A percentile compares a stretch with the other conserved stretches of the same genome.
phyloP scores from a whole-genome alignment of 1,284 basidiomycete species.

The Lignosus rhinocerotis region DNA sequence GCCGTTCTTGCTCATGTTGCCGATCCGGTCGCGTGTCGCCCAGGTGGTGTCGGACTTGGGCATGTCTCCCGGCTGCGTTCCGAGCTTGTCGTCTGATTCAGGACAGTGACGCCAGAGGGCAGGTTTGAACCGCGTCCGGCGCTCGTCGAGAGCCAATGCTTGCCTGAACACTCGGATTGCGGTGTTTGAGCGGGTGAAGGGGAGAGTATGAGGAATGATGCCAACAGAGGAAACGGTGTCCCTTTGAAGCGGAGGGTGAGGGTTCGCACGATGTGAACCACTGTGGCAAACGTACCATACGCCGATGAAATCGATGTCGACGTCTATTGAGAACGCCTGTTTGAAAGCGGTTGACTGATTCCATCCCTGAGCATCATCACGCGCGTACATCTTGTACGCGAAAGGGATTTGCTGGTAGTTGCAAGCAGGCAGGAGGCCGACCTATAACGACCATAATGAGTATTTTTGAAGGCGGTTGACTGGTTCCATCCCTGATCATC shows the following conservation, averaged over 20 bases:
- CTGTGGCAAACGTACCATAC: slow-evolving; percentile 44
- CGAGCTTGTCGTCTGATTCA: slow-evolving; percentile 30
- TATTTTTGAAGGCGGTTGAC: slow-evolving; percentile 42
- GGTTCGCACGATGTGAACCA: background rate
- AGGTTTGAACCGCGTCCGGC: slow-evolving; percentile 60
- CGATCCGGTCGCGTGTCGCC: slow-evolving; percentile 14
- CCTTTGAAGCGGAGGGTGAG: slow-evolving; percentile 25
- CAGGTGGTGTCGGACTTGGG: slow-evolving; percentile 32
- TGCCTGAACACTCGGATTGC: slow-evolving; percentile 65
- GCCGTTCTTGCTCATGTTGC: background rate
- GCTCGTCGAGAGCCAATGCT: slow-evolving; percentile 68
- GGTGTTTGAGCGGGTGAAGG: slow-evolving; percentile 60
- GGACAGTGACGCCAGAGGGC: slow-evolving; percentile 38
- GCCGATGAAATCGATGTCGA: slow-evolving; percentile 52
- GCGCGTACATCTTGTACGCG: slow-evolving; percentile 44
- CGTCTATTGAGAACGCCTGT: slow-evolving; percentile 46
- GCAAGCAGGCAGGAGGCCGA: slow-evolving; percentile 54
- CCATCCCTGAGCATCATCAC: slow-evolving; percentile 35
- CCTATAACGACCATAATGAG: no score
- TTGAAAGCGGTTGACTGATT: slow-evolving; percentile 40
- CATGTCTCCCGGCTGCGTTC: slow-evolving; percentile 48
- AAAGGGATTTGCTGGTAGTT: slow-evolving; percentile 54
- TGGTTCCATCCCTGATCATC: slow-evolving; percentile 35
- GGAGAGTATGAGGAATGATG: slow-evolving; percentile 43
- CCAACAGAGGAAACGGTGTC: slow-evolving; percentile 55